These are phyloP conservation scores for Leccinum griseonigrum DNA, from an alignment of 1,284 basidiomycete genomes.

Conservation along the genomic window DNA sequence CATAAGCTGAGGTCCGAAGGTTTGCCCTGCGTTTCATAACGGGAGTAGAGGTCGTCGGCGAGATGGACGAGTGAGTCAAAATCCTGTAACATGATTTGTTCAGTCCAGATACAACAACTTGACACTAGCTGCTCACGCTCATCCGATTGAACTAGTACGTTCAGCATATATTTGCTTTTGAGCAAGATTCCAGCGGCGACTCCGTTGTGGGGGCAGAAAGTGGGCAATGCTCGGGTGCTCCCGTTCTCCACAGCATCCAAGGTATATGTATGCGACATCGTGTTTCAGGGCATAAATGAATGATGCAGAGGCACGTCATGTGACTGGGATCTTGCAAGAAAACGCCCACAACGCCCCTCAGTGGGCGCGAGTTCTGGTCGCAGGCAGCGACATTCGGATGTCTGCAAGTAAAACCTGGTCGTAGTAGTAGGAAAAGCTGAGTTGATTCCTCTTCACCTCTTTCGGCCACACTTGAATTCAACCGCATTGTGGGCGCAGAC, in stretches of 20 bases:
- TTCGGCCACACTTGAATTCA: background rate
- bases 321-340: constrained; percentile 7
- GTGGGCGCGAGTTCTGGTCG: background rate
- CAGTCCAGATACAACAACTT: background rate
- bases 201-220: constrained; percentile 1
- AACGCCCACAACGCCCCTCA: background rate
- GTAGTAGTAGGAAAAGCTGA: background rate
- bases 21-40: constrained; percentile 20
- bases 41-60: constrained; percentile 26
- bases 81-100: constrained; percentile 14
- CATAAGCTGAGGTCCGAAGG: constrained; percentile 27
- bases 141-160: constrained; percentile 8
- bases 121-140: constrained; percentile 17
- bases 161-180: background rate
- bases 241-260: constrained; percentile 4
- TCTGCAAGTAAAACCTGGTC: background rate
- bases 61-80: constrained; percentile 26
- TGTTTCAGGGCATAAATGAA: constrained; percentile 9
- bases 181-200: background rate
- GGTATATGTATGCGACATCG: constrained; percentile 17
- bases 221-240: background rate
- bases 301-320: constrained; percentile 14
- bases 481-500: background rate
- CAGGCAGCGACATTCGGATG: background rate
- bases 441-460: background rate